Percentiles rank a stretch among this genome's conserved stretches.
Evolutionary conservation across 176 grass and related monocot genomes (phyloP).

Genomic region (Hyparrhenia diplandra): DNA sequence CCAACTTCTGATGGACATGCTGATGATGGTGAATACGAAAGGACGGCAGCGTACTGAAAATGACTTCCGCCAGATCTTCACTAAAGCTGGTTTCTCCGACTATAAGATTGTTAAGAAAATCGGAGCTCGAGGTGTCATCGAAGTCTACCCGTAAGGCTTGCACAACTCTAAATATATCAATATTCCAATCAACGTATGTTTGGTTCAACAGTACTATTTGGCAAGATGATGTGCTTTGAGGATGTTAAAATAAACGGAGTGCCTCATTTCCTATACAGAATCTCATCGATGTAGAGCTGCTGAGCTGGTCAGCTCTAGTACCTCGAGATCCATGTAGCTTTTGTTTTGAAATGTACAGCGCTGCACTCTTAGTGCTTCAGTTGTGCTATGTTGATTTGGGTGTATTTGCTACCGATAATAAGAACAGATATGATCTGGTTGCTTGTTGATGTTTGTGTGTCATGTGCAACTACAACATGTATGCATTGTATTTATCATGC

Average conservation of each 20-base stretch:
- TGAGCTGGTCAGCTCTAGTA: no score
- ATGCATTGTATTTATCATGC: no score
- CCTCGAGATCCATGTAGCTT: not conserved
- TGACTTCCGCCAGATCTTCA: not conserved
- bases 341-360: not conserved
- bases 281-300: not conserved
- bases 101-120: not conserved
- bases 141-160: not conserved
- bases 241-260: not conserved
- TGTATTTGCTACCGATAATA: not conserved
- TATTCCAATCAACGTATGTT: no score
- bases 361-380: not conserved
- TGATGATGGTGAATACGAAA: slow-evolving; percentile 25
- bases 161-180: not conserved
- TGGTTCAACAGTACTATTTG: not conserved
- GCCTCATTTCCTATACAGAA: no score
- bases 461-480: not conserved
- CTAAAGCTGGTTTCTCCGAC: not conserved
- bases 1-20: slow-evolving; percentile 29
- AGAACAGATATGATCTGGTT: not conserved
- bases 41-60: slow-evolving; percentile 33
- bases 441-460: not conserved
- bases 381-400: not conserved
- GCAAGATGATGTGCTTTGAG: not conserved
- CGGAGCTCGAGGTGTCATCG: not conserved